Base-by-base conservation (phyloP, 768 basidiomycete species). In the Bullera alba region DNA sequence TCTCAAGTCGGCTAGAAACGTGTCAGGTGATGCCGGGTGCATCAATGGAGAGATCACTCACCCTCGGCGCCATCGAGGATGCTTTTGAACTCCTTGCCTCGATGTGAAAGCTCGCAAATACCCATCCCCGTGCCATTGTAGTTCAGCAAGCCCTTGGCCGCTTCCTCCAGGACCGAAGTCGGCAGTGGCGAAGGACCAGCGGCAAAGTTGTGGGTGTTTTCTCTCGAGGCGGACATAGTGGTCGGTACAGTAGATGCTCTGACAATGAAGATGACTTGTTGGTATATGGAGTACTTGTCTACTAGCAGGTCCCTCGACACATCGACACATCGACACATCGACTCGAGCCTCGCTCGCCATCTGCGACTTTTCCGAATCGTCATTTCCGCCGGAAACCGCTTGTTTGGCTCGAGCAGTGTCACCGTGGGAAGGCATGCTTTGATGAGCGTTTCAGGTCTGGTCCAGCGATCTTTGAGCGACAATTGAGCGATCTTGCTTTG, bases 111-210 rank as follows among this genome's bases (percentile, higher is more conserved):
- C 73, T 99, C 95, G 36, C 89, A 86, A 69, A 99, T 82, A 37
- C 95, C 95, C 54, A 97, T 92, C 23, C 95, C 95, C 2, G 87
- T 92, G 41, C 79, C 79, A 49, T 84, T 77, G 73, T 89, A 96
- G 77, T 97, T 86, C 63, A 99, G 76, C n/a, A 97, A 78, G 15
- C 86, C 89, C 54, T 79, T 75, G 14, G 85, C 79, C 2, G 92
- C 89, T 69, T 91, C 82, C 61, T 83, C 74, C 46, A 99, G 81
- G 26, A 96, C 88, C 3, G 82, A 76, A n/a, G 82, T 79, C 15
- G 95, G 95, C 35, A 99, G 78, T 0, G 87, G 84, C 17, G 91
- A 95, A 15, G 95, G 95, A 1, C 95, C 95, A 45, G 95, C 85
- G 44, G 89, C 87, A 72, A 97, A 89, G 77, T 99, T 96, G 67